Evolutionary conservation across 345 rosid species (phyloP).

Genomic region (Dovyalis caffra): DNA sequence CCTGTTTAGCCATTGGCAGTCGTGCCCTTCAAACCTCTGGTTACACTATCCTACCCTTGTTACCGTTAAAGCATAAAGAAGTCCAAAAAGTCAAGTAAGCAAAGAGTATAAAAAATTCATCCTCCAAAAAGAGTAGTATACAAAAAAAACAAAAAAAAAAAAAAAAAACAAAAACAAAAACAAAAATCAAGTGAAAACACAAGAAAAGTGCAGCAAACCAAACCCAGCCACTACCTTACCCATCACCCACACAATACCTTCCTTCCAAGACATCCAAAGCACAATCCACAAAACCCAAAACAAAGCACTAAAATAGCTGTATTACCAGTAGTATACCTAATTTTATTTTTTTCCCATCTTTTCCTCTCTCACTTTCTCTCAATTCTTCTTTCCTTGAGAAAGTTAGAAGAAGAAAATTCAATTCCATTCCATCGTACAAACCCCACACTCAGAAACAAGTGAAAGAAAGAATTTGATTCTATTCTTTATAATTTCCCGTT

Average conservation of each 20-base stretch:
- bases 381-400: not conserved
- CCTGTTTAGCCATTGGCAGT: no score
- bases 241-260: conserved; percentile 35
- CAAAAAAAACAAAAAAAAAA: not conserved
- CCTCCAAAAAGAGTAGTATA: not conserved
- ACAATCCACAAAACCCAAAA: conserved; percentile 18
- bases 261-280: conserved; percentile 63
- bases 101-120: not conserved
- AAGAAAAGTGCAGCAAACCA: conserved; percentile 14
- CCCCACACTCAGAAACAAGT: not conserved
- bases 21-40: not conserved
- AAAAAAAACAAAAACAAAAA: no score
- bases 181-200: not conserved
- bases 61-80: conserved; percentile 44
- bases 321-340: not conserved
- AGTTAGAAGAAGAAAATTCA: not conserved
- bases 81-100: not conserved
- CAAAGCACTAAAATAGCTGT: not conserved
- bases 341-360: conserved; percentile 4
- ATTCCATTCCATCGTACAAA: not conserved
- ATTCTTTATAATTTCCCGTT: not conserved
- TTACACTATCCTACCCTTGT: conserved; percentile 15
- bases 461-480: not conserved
- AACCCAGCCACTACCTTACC: not conserved
- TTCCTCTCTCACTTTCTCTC: conserved; percentile 4